Conservation (phyloP, 1,139 yeast genomes). For the Entelexis sorbosivorans region DNA sequence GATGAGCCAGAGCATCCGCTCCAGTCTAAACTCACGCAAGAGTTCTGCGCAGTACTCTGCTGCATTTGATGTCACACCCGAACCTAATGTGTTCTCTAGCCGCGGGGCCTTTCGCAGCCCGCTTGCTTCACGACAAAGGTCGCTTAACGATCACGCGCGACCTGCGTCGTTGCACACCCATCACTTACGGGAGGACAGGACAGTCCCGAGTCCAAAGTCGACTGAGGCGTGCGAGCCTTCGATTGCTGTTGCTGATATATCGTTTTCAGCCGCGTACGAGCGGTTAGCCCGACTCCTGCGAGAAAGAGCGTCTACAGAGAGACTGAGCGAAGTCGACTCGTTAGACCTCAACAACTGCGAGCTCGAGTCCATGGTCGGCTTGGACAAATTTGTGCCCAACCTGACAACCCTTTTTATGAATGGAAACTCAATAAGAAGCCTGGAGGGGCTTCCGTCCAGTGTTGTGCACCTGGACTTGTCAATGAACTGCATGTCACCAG, state of each 20-base stretch:
- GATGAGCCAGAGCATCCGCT: not conserved
- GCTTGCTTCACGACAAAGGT: not conserved
- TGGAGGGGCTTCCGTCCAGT: conserved; percentile 22
- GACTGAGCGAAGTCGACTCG: conserved; percentile 12
- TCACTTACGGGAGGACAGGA: no score
- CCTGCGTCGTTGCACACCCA: no score
- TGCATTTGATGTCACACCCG: conserved; percentile 3
- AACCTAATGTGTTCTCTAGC: not conserved
- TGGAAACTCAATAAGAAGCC: conserved; percentile 16
- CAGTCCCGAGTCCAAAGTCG: not conserved
- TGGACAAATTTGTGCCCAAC: conserved; percentile 20
- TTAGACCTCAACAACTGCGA: conserved; percentile 18
- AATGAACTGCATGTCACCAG: conserved; percentile 15
- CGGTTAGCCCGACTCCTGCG: conserved; percentile 16
- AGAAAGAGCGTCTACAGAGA: conserved; percentile 10
- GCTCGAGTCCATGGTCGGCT: conserved; percentile 21
- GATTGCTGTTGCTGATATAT: conserved; percentile 18
- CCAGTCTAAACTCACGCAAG: not conserved
- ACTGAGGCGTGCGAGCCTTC: conserved; percentile 3
- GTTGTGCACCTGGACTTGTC: conserved; percentile 20
- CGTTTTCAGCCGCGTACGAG: conserved; percentile 19
- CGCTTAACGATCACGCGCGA: not conserved
- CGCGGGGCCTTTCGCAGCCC: not conserved
- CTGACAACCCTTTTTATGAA: conserved; percentile 17
- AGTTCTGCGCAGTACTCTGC: not conserved